Percentiles rank a stretch among this genome's conserved stretches.
phyloP scores from a whole-genome alignment of 208 protist genomes.

The Leishmania arabica region DNA sequence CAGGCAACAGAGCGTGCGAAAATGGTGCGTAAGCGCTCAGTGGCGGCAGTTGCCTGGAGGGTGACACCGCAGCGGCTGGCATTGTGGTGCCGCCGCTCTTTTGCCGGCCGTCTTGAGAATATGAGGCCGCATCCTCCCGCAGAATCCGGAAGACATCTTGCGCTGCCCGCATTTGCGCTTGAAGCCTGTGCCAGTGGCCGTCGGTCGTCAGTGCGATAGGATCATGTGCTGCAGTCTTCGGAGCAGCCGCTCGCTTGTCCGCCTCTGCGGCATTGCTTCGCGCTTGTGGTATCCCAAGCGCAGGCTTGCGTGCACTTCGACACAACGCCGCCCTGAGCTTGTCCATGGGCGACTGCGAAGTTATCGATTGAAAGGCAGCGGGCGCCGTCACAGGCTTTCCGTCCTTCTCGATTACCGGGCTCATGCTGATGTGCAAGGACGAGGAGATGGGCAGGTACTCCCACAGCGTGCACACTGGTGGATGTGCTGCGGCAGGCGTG shows the following conservation, averaged over 20 bases:
- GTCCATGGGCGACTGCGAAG: not conserved
- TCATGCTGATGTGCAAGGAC: not conserved
- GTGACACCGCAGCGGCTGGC: not conserved
- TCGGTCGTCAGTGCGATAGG: not conserved
- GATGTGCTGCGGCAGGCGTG: no score
- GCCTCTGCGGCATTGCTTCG: not conserved
- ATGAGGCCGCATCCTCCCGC: not conserved
- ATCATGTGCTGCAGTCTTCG: not conserved
- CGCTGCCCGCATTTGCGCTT: not conserved
- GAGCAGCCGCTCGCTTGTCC: not conserved
- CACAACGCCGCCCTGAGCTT: not conserved
- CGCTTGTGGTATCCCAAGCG: not conserved
- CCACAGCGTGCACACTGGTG: conserved; percentile 19
- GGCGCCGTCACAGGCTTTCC: not conserved
- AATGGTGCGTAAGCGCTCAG: not conserved
- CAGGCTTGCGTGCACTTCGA: not conserved
- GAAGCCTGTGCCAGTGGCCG: conserved; percentile 3
- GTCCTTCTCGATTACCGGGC: not conserved
- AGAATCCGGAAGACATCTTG: not conserved
- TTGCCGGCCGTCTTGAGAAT: not conserved
- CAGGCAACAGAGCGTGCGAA: not conserved
- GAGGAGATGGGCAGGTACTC: conserved; percentile 2
- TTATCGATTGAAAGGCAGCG: not conserved
- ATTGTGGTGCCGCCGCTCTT: not conserved
- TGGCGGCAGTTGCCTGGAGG: not conserved